A percentile compares a stretch with the other conserved stretches of the same genome.
Conservation (phyloP, 2,329 filamentous ascomycete genomes). For the Ascochyta lentis region DNA sequence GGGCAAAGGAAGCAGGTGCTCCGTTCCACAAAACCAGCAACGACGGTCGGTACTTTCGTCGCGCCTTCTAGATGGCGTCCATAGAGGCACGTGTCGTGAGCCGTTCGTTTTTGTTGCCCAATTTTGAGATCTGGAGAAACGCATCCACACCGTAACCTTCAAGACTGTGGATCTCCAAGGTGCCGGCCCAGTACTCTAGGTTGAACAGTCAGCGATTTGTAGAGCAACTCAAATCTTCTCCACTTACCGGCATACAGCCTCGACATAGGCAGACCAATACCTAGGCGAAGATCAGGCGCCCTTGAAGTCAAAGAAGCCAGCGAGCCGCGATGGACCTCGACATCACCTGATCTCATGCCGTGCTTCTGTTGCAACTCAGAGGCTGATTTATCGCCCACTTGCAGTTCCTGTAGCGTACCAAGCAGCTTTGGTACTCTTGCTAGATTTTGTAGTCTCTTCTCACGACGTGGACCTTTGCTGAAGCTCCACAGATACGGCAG, state of each 20-base stretch:
- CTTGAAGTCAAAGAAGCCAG: constrained; percentile 80
- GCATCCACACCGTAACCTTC: constrained; percentile 96
- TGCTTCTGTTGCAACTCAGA: constrained; percentile 27
- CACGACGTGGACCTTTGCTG: constrained; percentile 84
- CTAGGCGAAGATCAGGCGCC: constrained; percentile 84
- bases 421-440: constrained; percentile 87
- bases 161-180: constrained; percentile 85
- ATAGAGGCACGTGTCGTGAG: constrained; percentile 67
- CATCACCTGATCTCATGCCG: constrained; percentile 29
- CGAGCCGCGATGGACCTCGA: constrained; percentile 62
- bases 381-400: constrained; percentile 40
- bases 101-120: constrained; percentile 98
- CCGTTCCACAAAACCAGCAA: not conserved
- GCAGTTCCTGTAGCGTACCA: constrained; percentile 89
- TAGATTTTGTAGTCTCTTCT: constrained; percentile 82
- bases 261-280: constrained; percentile 92
- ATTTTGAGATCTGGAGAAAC: constrained; percentile 92
- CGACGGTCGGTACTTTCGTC: not conserved
- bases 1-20: not conserved
- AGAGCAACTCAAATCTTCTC: not conserved
- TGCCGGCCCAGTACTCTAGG: constrained; percentile 92
- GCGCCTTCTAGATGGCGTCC: constrained; percentile 53
- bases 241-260: constrained; percentile 75
- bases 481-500: constrained; percentile 96
- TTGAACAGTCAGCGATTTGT: not conserved